Conservation (phyloP, 106 monocot species). For the Dendrobium nobile region DNA sequence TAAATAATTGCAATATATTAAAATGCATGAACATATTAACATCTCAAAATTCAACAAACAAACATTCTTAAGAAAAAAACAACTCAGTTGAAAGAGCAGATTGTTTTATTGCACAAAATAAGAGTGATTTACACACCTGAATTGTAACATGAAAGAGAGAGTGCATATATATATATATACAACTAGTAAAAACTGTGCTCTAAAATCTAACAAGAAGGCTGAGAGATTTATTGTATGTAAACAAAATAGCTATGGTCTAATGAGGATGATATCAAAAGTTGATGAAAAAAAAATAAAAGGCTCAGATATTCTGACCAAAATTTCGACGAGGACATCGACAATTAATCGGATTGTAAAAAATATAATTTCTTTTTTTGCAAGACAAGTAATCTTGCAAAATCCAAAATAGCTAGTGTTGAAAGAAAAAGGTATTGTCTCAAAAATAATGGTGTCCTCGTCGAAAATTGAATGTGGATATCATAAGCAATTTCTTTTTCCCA, state of each 20-base stretch:
- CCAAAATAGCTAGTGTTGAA: neutral
- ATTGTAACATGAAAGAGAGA: neutral
- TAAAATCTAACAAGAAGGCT: neutral
- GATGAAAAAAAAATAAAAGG: neutral
- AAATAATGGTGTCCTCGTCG: neutral
- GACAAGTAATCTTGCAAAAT: neutral
- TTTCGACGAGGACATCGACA: neutral
- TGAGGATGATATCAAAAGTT: neutral
- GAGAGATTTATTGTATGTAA: neutral
- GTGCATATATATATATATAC: neutral
- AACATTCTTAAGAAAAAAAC: no score
- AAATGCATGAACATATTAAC: no score
- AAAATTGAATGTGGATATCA: neutral
- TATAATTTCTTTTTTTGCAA: neutral
- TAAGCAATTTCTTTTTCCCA: neutral
- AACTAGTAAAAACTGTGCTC: neutral
- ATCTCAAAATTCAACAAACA: no score
- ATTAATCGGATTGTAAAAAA: neutral
- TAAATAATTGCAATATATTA: no score
- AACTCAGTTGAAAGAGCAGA: neutral
- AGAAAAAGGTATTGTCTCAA: neutral
- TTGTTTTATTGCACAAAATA: neutral
- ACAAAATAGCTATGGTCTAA: slow-evolving; percentile 4
- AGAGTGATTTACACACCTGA: neutral
- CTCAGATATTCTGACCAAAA: neutral